These are phyloP conservation scores for Microglena sp. DNA, from an alignment of 139 green algal species.

Conservation along the genomic window DNA sequence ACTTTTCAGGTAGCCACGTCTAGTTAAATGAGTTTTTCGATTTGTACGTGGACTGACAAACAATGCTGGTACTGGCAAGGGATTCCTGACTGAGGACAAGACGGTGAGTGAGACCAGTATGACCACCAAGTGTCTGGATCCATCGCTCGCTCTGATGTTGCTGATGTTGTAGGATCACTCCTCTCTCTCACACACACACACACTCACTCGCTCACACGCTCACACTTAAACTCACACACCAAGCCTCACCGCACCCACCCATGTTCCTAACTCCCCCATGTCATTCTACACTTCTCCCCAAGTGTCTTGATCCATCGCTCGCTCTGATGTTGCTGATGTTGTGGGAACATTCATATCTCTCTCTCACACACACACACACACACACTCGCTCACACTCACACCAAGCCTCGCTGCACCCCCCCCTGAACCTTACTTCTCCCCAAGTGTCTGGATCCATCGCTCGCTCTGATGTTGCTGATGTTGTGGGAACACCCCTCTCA, in stretches of 20 bases:
- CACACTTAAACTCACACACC: background rate
- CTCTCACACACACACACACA: background rate
- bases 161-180: background rate
- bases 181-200: conserved; percentile 1
- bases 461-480: conserved; percentile 75
- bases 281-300: too few relatives aligned
- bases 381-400: background rate
- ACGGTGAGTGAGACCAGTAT: too few relatives aligned
- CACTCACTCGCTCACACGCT: background rate
- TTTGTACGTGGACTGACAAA: conserved; percentile 84
- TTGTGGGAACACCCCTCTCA: conserved; percentile 40
- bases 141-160: background rate
- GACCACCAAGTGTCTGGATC: background rate
- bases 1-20: too few relatives aligned
- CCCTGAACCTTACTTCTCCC: background rate
- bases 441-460: conserved; percentile 56
- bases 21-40: too few relatives aligned
- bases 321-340: background rate
- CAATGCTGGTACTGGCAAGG: conserved; percentile 54
- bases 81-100: conserved; percentile 82
- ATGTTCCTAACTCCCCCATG: too few relatives aligned
- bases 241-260: background rate
- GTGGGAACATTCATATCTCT: background rate
- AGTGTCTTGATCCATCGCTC: background rate
- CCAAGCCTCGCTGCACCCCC: background rate